phyloP scores from a whole-genome alignment of 805 yeast genomes.

The Monosporozyma yasuniensis region DNA sequence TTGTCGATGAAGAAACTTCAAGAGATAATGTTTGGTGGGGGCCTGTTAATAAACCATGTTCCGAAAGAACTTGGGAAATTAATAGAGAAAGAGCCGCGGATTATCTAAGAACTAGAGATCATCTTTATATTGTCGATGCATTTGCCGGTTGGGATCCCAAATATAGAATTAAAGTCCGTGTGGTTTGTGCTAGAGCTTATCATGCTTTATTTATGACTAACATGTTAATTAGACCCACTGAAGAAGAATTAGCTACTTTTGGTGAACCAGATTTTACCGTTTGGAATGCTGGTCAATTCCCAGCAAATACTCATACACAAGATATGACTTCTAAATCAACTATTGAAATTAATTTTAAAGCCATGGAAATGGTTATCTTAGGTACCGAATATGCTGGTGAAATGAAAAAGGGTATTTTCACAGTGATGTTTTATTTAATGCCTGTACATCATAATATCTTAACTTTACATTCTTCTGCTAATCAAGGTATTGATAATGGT shows the following conservation, averaged over 20 bases:
- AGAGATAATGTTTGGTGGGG: slow-evolving; percentile 95
- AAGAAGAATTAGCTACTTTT: slow-evolving; percentile 75
- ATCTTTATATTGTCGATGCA: slow-evolving; percentile 91
- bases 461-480: slow-evolving; percentile 91
- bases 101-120: slow-evolving; percentile 90
- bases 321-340: slow-evolving; percentile 97
- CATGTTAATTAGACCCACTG: slow-evolving; percentile 93
- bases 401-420: slow-evolving; percentile 98
- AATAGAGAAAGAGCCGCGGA: slow-evolving; percentile 95
- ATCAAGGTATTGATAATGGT: slow-evolving; percentile 71
- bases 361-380: slow-evolving; percentile 96
- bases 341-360: slow-evolving; percentile 92
- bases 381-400: slow-evolving; percentile 99
- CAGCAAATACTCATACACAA: slow-evolving; percentile 90
- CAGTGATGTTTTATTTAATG: slow-evolving; percentile 98
- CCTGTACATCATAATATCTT: slow-evolving; percentile 86
- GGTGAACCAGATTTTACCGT: slow-evolving; percentile 98
- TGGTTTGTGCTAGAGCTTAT: slow-evolving; percentile 96
- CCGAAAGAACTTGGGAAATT: slow-evolving; percentile 89
- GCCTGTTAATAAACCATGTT: slow-evolving; percentile 91
- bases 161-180: slow-evolving; percentile 90
- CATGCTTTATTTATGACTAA: slow-evolving; percentile 97
- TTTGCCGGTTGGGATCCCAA: slow-evolving; percentile 99
- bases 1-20: slow-evolving; percentile 89
- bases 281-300: slow-evolving; percentile 98